These are phyloP conservation scores for Dianthus caryophyllus DNA, from an alignment of 148 eudicot genomes.

Conservation along the genomic window DNA sequence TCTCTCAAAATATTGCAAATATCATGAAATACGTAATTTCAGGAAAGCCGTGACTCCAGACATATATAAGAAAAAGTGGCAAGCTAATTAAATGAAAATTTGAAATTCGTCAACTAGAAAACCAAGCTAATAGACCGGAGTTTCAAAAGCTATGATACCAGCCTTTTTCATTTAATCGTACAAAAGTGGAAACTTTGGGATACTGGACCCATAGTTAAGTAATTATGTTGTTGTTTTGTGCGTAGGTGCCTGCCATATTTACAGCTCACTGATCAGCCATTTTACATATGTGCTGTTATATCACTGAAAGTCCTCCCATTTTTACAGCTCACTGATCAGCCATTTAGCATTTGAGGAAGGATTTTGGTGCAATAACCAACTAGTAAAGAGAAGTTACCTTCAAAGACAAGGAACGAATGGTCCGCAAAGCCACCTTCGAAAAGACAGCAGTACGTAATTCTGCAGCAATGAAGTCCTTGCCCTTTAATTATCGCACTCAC, in stretches of 20 bases:
- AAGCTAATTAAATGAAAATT: neutral
- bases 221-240: too few species aligned
- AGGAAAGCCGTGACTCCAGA: too few species aligned
- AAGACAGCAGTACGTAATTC: conserved; percentile 96
- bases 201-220: too few species aligned
- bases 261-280: neutral
- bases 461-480: conserved; percentile 27
- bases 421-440: conserved; percentile 86
- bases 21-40: too few species aligned
- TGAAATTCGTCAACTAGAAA: neutral
- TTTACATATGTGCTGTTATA: neutral
- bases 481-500: conserved; percentile 5
- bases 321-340: neutral
- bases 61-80: neutral
- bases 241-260: neutral
- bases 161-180: neutral
- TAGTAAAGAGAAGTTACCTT: conserved; percentile 45
- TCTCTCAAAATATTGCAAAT: too few species aligned
- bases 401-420: conserved; percentile 80
- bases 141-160: conserved; percentile 5
- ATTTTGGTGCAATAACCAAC: neutral
- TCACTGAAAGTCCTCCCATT: neutral
- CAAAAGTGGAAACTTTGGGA: too few species aligned
- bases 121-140: neutral
- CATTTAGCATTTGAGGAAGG: neutral